Evolutionary conservation across 768 basidiomycete genomes (phyloP), one percentile per base, ranked within the genome.

Genomic region (Mycena capillaripes): DNA sequence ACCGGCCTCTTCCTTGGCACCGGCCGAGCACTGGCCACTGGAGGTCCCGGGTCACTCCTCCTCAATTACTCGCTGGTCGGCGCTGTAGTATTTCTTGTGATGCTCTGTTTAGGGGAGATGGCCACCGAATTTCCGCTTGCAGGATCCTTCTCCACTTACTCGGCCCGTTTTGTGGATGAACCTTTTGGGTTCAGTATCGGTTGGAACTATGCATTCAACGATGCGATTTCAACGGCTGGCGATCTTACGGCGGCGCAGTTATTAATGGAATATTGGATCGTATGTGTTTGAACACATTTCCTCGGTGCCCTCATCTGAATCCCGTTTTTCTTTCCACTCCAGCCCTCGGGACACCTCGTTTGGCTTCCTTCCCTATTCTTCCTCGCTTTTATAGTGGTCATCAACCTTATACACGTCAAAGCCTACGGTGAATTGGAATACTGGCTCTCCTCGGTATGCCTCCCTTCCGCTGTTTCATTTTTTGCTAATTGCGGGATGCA

Each of bases 181-280:
- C 36, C 85, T 95, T 68, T 60, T 21, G 66, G 58, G 10, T 68
- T 68, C 48, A 53, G 48, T 59, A 50, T 69, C 14, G 50, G 58
- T 3, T 96, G 94, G 93, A 95, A 95, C 78, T 96, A 96, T 78
- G 95, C 93, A 93, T 93, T 95, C 83, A 95, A 95, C 77, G 94
- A 95, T 80, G 94, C 94, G 3, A 91, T 95, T 40, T 93, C 93
- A 0, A 90, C 96, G 17, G 95, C 95, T 0, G 92, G 93, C 0
- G 95, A 97, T 78, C 87, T 97, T 29, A 94, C 93, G 6, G 96
- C 95, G 5, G 95, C 95, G 0, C 95, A 95, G 76, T 86, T 97
- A 40, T 91, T 95, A n/a, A 82, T 96, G 16, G 88, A 89, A 66
- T 95, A 89, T 78, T 95, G 95, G 67, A 60, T 52, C 58, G 66